phyloP scores from a whole-genome alignment of 1,284 basidiomycete genomes.

The Cutaneotrichosporon sp. region DNA sequence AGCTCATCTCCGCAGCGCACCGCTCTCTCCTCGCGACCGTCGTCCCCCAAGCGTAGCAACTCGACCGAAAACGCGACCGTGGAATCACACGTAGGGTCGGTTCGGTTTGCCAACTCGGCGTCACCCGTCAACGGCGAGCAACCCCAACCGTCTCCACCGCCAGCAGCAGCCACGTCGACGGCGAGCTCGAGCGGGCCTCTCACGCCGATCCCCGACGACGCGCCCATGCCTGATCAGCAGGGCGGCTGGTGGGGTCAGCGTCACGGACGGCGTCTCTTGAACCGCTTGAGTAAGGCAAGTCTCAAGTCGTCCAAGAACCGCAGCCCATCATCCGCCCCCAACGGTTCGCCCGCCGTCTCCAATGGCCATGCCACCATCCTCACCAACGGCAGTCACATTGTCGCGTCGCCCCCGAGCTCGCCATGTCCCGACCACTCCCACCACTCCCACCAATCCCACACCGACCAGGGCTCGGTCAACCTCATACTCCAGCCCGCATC shows the following conservation, averaged over 20 bases:
- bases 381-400: background rate
- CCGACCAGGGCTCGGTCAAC: slow-evolving; percentile 12
- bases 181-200: slow-evolving; percentile 15
- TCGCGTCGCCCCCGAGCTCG: slow-evolving; percentile 3
- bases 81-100: background rate
- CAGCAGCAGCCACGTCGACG: slow-evolving; percentile 4
- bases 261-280: slow-evolving; percentile 7
- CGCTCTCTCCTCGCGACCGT: slow-evolving; percentile 5
- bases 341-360: background rate
- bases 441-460: slow-evolving; percentile 2
- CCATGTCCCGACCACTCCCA: slow-evolving; percentile 10
- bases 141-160: background rate
- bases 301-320: slow-evolving; percentile 3
- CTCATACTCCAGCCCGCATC: slow-evolving; percentile 19
- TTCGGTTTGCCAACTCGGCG: slow-evolving; percentile 3
- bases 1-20: slow-evolving; percentile 3
- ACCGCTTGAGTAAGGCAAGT: slow-evolving; percentile 7
- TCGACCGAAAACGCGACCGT: slow-evolving; percentile 1
- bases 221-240: slow-evolving; percentile 5
- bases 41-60: background rate
- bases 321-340: background rate
- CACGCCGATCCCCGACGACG: slow-evolving; percentile 11
- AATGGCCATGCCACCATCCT: background rate
- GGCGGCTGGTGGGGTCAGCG: slow-evolving; percentile 16
- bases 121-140: background rate